Evolutionary conservation across 805 yeast genomes (phyloP).

Genomic region (Candida orba): DNA sequence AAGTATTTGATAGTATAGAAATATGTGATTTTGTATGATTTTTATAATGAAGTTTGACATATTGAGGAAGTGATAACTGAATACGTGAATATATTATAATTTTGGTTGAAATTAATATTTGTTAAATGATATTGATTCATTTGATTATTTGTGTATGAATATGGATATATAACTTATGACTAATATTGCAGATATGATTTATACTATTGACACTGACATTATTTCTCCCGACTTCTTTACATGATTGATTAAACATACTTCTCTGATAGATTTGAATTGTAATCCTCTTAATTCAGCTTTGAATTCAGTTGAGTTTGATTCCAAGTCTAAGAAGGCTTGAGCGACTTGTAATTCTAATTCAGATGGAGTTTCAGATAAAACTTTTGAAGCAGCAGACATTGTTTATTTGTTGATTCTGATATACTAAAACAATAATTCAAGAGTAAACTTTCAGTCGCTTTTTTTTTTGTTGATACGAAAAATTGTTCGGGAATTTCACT

Average conservation of each 20-base stretch:
- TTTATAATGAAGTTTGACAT: too few species aligned
- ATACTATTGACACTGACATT: background rate
- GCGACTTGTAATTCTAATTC: conserved; percentile 99
- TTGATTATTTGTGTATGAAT: too few species aligned
- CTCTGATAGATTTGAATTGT: conserved; percentile 98
- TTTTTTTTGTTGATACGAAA: conserved; percentile 1
- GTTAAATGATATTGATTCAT: too few species aligned
- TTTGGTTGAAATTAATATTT: too few species aligned
- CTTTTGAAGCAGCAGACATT: conserved; percentile 97
- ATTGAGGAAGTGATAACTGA: too few species aligned
- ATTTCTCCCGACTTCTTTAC: background rate
- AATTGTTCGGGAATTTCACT: too few species aligned
- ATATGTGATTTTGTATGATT: too few species aligned
- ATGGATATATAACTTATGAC: too few species aligned
- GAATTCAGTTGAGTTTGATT: conserved; percentile 86
- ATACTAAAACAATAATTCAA: background rate
- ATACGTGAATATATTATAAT: too few species aligned
- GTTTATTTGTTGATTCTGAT: conserved; percentile 16
- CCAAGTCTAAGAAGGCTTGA: conserved; percentile 96
- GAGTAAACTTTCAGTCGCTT: background rate
- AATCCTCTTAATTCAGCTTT: conserved; percentile 97
- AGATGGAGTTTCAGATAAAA: conserved; percentile 90
- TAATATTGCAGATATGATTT: background rate
- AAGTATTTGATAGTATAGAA: too few species aligned
- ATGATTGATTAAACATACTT: conserved; percentile 36